These are phyloP conservation scores for Haplosporangium sp. DNA, from an alignment of 371 early-diverging fungal genomes.

Conservation along the genomic window DNA sequence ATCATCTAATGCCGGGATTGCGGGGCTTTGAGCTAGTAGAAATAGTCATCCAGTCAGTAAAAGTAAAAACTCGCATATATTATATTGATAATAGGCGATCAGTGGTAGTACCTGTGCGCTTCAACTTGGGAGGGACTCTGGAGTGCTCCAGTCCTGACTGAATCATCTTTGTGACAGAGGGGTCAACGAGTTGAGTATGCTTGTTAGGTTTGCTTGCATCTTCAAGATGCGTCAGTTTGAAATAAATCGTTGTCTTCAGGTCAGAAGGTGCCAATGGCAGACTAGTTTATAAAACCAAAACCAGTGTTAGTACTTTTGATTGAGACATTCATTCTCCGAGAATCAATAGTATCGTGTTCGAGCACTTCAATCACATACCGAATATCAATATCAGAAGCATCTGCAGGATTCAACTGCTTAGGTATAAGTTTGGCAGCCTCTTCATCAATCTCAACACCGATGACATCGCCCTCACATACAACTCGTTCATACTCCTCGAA, in stretches of 20 bases:
- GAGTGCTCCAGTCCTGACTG: conserved; percentile 77
- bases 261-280: conserved; percentile 28
- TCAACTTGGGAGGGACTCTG: conserved; percentile 61
- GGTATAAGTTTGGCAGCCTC: conserved; percentile 48
- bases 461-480: conserved; percentile 80
- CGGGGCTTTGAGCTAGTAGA: conserved; percentile 17
- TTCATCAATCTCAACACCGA: conserved; percentile 78
- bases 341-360: not conserved
- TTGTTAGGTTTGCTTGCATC: conserved; percentile 30
- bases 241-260: conserved; percentile 44
- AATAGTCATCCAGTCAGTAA: not conserved
- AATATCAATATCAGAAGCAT: conserved; percentile 49
- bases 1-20: conserved; percentile 45
- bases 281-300: not conserved
- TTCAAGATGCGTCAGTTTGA: conserved; percentile 53
- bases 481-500: conserved; percentile 76
- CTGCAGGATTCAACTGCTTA: conserved; percentile 44
- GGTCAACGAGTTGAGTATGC: conserved; percentile 65
- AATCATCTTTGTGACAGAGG: conserved; percentile 70
- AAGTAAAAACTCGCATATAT: not conserved
- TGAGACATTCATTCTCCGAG: not conserved
- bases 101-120: conserved; percentile 21
- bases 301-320: not conserved
- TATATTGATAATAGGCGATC: no score
- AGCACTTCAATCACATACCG: conserved; percentile 27